phyloP scores from a whole-genome alignment of 805 yeast genomes.

The Candida yuanshanica region DNA sequence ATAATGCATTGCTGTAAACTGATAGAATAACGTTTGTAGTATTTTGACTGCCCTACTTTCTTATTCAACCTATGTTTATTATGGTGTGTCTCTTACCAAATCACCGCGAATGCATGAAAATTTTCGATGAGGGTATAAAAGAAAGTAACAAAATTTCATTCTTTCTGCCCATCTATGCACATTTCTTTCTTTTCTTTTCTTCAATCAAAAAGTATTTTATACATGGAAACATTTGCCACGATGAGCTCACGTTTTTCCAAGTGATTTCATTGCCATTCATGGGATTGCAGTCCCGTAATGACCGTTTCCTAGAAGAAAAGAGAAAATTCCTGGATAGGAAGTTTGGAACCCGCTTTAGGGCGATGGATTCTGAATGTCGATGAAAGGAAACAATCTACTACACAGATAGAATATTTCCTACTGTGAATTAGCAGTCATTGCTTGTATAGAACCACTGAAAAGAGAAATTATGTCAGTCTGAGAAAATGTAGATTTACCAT shows the following conservation, averaged over 20 bases:
- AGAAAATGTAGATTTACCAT: constrained; percentile 13
- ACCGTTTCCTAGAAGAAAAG: constrained; percentile 24
- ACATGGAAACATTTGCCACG: constrained; percentile 29
- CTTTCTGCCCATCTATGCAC: not conserved
- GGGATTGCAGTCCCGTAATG: constrained; percentile 26
- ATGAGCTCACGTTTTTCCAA: constrained; percentile 23
- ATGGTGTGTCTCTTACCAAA: not conserved
- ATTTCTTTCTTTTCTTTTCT: constrained; percentile 16
- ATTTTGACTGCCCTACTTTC: not conserved
- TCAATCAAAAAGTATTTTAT: constrained; percentile 26
- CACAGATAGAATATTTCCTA: not conserved
- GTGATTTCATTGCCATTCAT: constrained; percentile 28
- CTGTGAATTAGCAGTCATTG: not conserved
- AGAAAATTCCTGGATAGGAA: constrained; percentile 27
- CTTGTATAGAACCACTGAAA: not conserved
- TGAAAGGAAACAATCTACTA: constrained; percentile 23
- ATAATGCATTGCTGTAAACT: not conserved
- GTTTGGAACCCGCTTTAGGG: constrained; percentile 24
- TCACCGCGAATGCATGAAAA: not conserved
- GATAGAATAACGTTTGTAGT: not conserved
- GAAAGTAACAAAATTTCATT: not conserved
- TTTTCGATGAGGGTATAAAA: not conserved
- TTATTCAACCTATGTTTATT: too few species aligned
- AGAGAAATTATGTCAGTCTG: not conserved
- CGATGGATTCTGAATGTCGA: constrained; percentile 27